Base-by-base conservation (phyloP, 371 early-diverging fungal genomes). In the Apophysomyces elegans region DNA sequence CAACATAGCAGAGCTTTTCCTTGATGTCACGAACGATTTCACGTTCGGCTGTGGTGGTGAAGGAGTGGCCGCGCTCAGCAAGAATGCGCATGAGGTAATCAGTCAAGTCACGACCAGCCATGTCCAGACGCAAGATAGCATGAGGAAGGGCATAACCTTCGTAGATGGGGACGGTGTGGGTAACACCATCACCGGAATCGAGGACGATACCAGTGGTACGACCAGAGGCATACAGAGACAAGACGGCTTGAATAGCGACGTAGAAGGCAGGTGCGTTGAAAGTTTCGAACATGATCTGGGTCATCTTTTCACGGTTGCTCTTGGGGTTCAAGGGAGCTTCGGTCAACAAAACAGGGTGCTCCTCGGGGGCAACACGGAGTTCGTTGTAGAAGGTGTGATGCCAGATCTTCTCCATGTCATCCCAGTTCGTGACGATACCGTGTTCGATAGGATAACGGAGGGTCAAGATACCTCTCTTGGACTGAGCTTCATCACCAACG, bases 361-460 rank as follows among this genome's bases (percentile, higher is more conserved):
- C 98, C 82, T 96, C 96, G 74, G 90, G 89, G 62, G 89, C 90
- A 64, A 90, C 89, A 76, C 90, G 90, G 72, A 90, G 83, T 75
- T 90, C 90, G 75, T 90, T 91, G 81, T 90, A 92, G 88, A 97
- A 97, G 71, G 99, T 99, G 88, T 99, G 99, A 84, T 99, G 99
- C 97, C 99, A 99, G 79, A 99, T 99, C 88, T 99, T 99, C 88
- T 99, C 99, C 99, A 99, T 99, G 79, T 98, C 98, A 76, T 99
- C 99, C 99, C 99, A 99, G 95, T 99, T 98, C 87, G 95, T 98
- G 43, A 99, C 99, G 81, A 99, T 98, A 87, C 99, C 99, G 91
- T 99, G 99, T 84, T 99, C 99, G 82, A 99, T 99, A 66, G 99
- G 99, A 83, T 99, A 99, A 83, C 96, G 98, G 67, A 99, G 92